A percentile compares a stretch with the other conserved stretches of the same genome.
These are phyloP conservation scores for Gomphus bonarii DNA, from an alignment of 1,284 basidiomycete species.

Conservation along the genomic window DNA sequence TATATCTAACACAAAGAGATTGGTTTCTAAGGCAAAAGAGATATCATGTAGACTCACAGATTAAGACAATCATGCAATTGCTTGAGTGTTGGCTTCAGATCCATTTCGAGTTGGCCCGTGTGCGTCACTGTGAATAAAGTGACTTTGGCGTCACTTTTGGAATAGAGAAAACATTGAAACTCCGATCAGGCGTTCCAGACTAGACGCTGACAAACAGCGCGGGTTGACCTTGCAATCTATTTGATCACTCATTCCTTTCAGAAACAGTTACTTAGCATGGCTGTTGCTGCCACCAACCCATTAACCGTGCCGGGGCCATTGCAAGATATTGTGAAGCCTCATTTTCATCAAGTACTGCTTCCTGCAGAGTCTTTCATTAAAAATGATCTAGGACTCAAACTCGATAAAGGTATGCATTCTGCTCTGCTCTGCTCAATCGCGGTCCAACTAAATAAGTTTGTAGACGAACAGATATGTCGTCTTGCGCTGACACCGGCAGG, in stretches of 20 bases:
- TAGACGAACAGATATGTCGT: constrained; percentile 89
- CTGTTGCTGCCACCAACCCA: constrained; percentile 28
- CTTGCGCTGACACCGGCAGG: constrained; percentile 68
- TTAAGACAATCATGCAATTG: constrained; percentile 1
- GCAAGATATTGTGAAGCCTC: constrained; percentile 72
- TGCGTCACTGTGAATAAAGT: too few species aligned
- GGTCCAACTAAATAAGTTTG: constrained; percentile 10
- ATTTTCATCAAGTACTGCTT: constrained; percentile 92
- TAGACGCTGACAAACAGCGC: too few species aligned
- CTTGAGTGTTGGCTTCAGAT: background rate
- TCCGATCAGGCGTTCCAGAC: too few species aligned
- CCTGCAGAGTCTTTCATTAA: constrained; percentile 80
- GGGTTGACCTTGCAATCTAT: too few species aligned
- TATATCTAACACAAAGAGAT: background rate
- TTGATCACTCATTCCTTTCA: too few species aligned
- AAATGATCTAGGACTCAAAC: constrained; percentile 74
- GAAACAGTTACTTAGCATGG: background rate
- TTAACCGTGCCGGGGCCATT: constrained; percentile 55
- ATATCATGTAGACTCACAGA: background rate
- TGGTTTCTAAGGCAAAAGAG: background rate
- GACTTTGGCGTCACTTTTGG: too few species aligned
- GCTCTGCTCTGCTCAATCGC: constrained; percentile 2
- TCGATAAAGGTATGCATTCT: constrained; percentile 71
- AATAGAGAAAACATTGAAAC: too few species aligned
- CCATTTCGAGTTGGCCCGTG: background rate